phyloP scores from a whole-genome alignment of 2,329 filamentous ascomycete species.

The Fusarium sacchari region DNA sequence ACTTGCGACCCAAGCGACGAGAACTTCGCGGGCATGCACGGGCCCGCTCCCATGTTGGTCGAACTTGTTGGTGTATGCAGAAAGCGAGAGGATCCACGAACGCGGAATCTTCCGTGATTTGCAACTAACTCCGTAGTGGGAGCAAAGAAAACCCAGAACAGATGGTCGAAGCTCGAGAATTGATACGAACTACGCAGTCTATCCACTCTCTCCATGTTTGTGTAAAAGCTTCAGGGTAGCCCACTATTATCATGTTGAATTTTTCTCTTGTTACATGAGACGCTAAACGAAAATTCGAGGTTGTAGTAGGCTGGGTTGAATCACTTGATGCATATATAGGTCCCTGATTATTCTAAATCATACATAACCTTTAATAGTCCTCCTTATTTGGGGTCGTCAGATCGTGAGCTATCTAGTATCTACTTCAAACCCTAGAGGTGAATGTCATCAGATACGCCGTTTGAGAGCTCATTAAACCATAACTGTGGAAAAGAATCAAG shows the following conservation, averaged over 20 bases:
- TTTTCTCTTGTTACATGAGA: background rate
- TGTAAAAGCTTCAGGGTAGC: background rate
- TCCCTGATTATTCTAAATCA: accelerated
- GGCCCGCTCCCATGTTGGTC: no score
- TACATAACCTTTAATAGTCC: accelerated
- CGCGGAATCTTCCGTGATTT: background rate
- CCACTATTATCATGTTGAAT: accelerated
- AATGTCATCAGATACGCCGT: background rate
- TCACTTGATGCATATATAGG: accelerated
- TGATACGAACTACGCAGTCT: no score
- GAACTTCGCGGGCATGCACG: background rate
- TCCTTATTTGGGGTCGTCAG: accelerated
- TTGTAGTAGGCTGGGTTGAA: no score
- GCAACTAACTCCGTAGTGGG: no score
- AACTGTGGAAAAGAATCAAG: background rate
- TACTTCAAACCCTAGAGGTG: accelerated
- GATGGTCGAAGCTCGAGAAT: background rate
- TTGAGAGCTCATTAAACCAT: background rate
- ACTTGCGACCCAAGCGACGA: no score
- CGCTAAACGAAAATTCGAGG: background rate
- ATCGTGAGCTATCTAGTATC: accelerated
- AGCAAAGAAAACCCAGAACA: background rate
- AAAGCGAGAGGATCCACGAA: background rate
- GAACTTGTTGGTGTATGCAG: background rate
- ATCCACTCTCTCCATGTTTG: background rate